Base-by-base conservation (phyloP, 331 rosid species). In the Quercus lobata region DNA sequence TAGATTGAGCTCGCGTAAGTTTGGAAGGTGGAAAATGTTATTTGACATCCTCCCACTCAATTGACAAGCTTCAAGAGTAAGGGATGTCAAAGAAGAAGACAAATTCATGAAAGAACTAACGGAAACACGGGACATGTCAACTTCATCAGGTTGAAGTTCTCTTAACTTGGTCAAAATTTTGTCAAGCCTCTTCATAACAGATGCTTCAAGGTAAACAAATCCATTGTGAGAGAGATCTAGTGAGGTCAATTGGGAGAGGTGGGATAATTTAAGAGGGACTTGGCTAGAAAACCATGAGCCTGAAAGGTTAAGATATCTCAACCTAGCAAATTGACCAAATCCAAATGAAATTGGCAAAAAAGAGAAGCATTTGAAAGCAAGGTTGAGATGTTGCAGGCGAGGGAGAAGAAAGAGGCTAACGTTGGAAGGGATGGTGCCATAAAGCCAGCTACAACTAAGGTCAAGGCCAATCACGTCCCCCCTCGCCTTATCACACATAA, bases 21-120 rank as follows among this genome's bases (percentile, higher is more conserved):
- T 81, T 19, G 81, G 81, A 19, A 78, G 57, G 32, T 30, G n/a
- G 37, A 86, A 44, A 4, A 81, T 69, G 19, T 27, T 5, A 2
- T 2, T 61, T 49, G 75, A 3, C 3, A 84, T 56, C 14, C 58
- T 55, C 17, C 84, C 84, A 6, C 35, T 66, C 83, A 80, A 66
- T 1, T 1, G 2, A 30, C 71, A 63, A 3, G 0, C 0, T 0
- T 0, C 0, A 14, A 83, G 73, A 4, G 0, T 1, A 75, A 83
- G 77, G 44, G 10, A 37, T 37, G 10, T 37, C 44, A 37, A 7
- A 37, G 10, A 37, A 37, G 10, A 37, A 37, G 29, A 77, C 7
- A 80, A 60, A 24, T 86, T 86, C 54, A 7, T 1, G n/a, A 44
- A 34, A 11, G 80, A 72, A 2, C 9, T 63, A 1, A 27, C 9